Conservation (phyloP, 352 stramenopile genomes). For the Pythium rishiriense region DNA sequence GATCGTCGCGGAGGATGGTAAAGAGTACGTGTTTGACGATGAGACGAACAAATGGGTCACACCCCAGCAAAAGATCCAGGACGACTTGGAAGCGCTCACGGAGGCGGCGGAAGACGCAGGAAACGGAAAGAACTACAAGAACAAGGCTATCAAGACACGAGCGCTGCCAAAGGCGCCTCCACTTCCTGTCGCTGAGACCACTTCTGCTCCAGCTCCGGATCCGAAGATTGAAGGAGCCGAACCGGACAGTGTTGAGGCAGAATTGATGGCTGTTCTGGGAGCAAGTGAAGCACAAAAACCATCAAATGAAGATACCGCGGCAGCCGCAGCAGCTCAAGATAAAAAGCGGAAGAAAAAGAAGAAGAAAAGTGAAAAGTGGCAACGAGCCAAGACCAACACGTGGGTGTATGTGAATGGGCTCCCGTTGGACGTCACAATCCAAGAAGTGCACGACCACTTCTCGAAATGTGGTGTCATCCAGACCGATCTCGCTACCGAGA, state of each 20-base stretch:
- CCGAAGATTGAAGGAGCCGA: neutral
- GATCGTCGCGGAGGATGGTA: constrained; percentile 38
- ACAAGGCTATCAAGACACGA: constrained; percentile 26
- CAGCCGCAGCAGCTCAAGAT: constrained; percentile 7
- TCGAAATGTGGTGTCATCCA: constrained; percentile 94
- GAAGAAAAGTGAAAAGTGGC: constrained; percentile 81
- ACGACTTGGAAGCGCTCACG: constrained; percentile 52
- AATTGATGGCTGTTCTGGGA: neutral
- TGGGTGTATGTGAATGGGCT: constrained; percentile 97
- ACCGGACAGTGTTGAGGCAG: neutral
- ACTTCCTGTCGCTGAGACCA: neutral
- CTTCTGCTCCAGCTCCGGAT: constrained; percentile 1
- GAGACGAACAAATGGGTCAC: constrained; percentile 44
- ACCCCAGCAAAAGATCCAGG: constrained; percentile 36
- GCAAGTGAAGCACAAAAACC: neutral
- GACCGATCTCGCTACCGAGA: constrained; percentile 90
- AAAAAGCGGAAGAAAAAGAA: constrained; percentile 71
- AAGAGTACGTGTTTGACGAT: constrained; percentile 40
- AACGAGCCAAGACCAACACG: constrained; percentile 84
- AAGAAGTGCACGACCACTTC: constrained; percentile 95
- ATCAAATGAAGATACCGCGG: neutral
- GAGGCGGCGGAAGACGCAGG: constrained; percentile 37
- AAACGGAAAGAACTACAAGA: constrained; percentile 40
- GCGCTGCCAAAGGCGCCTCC: constrained; percentile 12
- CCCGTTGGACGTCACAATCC: constrained; percentile 88